phyloP scores from a whole-genome alignment of 2,329 filamentous ascomycete species.

The Cladosporium sp. region DNA sequence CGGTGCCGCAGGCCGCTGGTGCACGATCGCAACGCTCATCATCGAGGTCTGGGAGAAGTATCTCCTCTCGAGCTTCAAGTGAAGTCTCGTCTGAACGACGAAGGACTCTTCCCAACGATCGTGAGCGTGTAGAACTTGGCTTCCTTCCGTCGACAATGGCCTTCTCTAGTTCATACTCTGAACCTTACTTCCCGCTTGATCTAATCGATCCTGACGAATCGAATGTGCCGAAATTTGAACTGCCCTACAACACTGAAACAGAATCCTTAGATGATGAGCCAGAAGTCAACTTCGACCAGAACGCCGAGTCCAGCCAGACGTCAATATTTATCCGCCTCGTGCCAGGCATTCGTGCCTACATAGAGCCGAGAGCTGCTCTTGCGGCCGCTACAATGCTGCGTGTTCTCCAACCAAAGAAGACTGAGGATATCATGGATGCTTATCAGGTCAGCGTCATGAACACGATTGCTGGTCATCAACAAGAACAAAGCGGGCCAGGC shows the following conservation, averaged over 20 bases:
- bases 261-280: background rate
- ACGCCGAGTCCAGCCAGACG: slow-evolving; percentile 61
- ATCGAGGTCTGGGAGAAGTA: slow-evolving; percentile 8
- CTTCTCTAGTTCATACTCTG: slow-evolving; percentile 74
- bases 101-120: slow-evolving; percentile 30
- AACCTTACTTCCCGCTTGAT: slow-evolving; percentile 76
- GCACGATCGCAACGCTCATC: slow-evolving; percentile 2
- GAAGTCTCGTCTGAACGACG: slow-evolving; percentile 4
- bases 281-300: background rate
- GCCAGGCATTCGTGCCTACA: slow-evolving; percentile 66
- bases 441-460: slow-evolving; percentile 76
- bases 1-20: background rate
- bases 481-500: slow-evolving; percentile 59
- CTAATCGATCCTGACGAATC: slow-evolving; percentile 60
- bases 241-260: background rate
- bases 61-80: slow-evolving; percentile 13
- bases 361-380: slow-evolving; percentile 67
- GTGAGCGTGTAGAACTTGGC: slow-evolving; percentile 38
- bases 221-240: slow-evolving; percentile 54
- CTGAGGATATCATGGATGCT: slow-evolving; percentile 74
- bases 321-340: slow-evolving; percentile 70
- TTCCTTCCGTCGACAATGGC: slow-evolving; percentile 57
- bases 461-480: slow-evolving; percentile 65
- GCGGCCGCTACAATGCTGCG: slow-evolving; percentile 63
- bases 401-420: slow-evolving; percentile 64